Evolutionary conservation across 148 eudicot species (phyloP).

Genomic region (Persicaria maculosa): DNA sequence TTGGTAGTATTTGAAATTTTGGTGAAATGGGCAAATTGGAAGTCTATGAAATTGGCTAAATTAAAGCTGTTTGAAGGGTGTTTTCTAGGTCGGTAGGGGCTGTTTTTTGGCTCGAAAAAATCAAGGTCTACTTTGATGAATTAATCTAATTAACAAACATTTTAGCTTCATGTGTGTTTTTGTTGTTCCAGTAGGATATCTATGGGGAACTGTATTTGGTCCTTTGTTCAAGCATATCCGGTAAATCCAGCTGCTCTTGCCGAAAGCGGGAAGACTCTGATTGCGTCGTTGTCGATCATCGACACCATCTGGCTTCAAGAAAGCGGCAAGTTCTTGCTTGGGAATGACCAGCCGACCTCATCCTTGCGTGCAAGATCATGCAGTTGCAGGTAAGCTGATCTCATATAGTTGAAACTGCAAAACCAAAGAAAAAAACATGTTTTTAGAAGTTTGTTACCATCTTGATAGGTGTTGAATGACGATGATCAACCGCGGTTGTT

Average conservation of each 20-base stretch:
- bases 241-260: slow-evolving; percentile 12
- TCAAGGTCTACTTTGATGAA: too few species aligned
- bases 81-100: too few species aligned
- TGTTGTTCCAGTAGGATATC: slow-evolving; percentile 20
- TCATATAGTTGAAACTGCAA: too few species aligned
- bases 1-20: too few species aligned
- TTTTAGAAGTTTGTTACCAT: neutral
- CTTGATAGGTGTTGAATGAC: slow-evolving; percentile 18
- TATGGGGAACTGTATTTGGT: slow-evolving; percentile 19
- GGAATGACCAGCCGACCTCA: slow-evolving; percentile 31
- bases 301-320: slow-evolving; percentile 27
- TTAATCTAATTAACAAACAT: neutral
- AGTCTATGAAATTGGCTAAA: too few species aligned
- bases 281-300: slow-evolving; percentile 12
- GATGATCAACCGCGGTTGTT: slow-evolving; percentile 16
- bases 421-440: neutral
- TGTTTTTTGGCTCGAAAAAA: too few species aligned
- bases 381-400: slow-evolving; percentile 20
- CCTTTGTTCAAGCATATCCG: slow-evolving; percentile 15
- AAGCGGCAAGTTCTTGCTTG: slow-evolving; percentile 21
- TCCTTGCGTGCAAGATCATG: slow-evolving; percentile 24
- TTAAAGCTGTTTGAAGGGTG: too few species aligned
- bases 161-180: neutral
- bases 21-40: too few species aligned
- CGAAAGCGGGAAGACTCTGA: slow-evolving; percentile 16